A percentile compares a stretch with the other conserved stretches of the same genome.
These are phyloP conservation scores for Dalechampia spathulata DNA, from an alignment of 441 rosid genomes.

Conservation along the genomic window DNA sequence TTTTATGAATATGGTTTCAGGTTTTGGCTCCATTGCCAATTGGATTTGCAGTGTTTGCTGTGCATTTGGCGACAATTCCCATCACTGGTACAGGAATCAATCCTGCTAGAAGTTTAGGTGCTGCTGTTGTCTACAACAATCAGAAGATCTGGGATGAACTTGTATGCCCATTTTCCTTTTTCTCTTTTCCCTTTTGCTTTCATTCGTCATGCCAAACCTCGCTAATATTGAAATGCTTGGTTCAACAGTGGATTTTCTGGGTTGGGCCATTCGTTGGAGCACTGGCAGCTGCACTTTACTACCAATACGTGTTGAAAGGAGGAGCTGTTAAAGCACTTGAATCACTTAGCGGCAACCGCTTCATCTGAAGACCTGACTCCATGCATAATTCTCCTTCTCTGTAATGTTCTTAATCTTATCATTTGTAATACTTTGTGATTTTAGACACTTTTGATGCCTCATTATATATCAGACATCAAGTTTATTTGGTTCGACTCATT, in stretches of 20 bases:
- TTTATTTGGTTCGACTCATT: too few relatives aligned
- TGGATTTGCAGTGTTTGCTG: slow-evolving; percentile 15
- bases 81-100: slow-evolving; percentile 18
- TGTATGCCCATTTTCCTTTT: not conserved
- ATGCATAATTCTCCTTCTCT: too few relatives aligned
- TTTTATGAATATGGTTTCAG: not conserved
- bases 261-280: slow-evolving; percentile 18
- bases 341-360: slow-evolving; percentile 10
- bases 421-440: too few relatives aligned
- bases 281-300: slow-evolving; percentile 6
- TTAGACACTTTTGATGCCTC: too few relatives aligned
- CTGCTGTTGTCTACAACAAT: slow-evolving; percentile 15
- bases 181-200: not conserved
- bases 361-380: not conserved
- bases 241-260: slow-evolving; percentile 21
- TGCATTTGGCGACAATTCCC: slow-evolving; percentile 16
- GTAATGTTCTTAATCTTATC: not conserved
- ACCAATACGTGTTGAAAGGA: slow-evolving; percentile 9
- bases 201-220: too few relatives aligned
- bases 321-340: slow-evolving; percentile 14
- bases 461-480: too few relatives aligned
- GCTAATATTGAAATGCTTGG: not conserved
- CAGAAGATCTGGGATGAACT: slow-evolving; percentile 11
- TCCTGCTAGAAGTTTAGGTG: slow-evolving; percentile 15
- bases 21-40: slow-evolving; percentile 17